Evolutionary conservation across 148 eudicot species (phyloP).

Genomic region (Rhododendron williamsianum): DNA sequence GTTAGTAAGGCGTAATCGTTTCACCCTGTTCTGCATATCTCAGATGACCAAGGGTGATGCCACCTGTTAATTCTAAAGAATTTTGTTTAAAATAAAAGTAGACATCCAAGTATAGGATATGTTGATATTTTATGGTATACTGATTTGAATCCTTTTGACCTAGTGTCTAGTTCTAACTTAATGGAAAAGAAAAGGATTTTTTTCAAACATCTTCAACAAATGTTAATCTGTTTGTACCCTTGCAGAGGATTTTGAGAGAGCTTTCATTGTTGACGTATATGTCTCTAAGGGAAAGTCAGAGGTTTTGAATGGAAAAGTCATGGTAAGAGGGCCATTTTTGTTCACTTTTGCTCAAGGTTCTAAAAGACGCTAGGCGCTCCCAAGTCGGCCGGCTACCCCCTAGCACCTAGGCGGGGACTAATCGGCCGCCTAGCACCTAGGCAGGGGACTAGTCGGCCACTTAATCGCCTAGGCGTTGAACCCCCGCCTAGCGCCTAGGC

Average conservation of each 20-base stretch:
- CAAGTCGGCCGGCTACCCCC: too few species aligned
- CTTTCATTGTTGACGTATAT: constrained; percentile 56
- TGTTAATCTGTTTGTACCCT: constrained; percentile 9
- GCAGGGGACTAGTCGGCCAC: too few species aligned
- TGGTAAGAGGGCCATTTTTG: constrained; percentile 41
- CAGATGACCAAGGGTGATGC: neutral
- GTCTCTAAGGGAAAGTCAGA: constrained; percentile 50
- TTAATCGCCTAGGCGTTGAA: too few species aligned
- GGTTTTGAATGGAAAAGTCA: constrained; percentile 47
- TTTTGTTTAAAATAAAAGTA: neutral
- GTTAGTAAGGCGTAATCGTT: neutral
- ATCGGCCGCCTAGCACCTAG: too few species aligned
- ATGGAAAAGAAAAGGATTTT: neutral
- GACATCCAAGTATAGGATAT: neutral
- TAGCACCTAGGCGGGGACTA: too few species aligned
- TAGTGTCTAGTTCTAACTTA: neutral
- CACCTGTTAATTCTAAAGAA: neutral
- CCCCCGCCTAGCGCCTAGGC: too few species aligned
- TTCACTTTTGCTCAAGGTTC: neutral
- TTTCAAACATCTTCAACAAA: neutral
- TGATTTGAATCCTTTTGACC: neutral
- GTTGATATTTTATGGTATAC: neutral
- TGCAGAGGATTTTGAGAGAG: constrained; percentile 52
- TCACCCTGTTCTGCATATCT: neutral
- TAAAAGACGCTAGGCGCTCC: too few species aligned